Base-by-base conservation (phyloP, 1,284 basidiomycete genomes). In the Peniophora sp. region DNA sequence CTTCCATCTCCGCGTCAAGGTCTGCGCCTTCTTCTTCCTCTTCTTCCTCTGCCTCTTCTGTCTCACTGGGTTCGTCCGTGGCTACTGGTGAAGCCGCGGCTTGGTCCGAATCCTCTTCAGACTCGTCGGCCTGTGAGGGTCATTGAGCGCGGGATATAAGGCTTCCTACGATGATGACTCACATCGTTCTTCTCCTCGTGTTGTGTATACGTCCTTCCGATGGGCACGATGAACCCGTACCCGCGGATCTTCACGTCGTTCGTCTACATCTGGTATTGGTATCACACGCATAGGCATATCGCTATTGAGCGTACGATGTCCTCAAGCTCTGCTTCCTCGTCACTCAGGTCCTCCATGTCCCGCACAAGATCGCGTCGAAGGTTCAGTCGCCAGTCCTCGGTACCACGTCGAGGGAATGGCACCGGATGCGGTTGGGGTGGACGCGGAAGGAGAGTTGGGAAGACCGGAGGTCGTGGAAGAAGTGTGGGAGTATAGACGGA, bases 161-260 rank as follows among this genome's bases (percentile, higher is more conserved):
- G n/a, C 24, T 42, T 27, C 51, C 36, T 27, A 27, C 42, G 52
- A n/a, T n/a, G 23, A 14, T 36, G 24, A 68, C 80, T 52, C 52
- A 88, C 88, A 61, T 91, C 88, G 59, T 88, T 89, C 68, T 86
- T 88, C 66, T 91, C 88, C 61, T 91, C 88, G 55, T 83, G 76
- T 55, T 83, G 79, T 10, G 88, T 91, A 52, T 83, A 70, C 45
- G 74, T 73, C 43, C 79, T 76, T 5, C 88, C 88, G 47, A 89
- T 82, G 5, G 88, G 86, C 22, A 90, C 73, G 22, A 88, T 70
- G 62, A 79, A 88, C 51, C 65, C 72, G 54, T 74, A 82, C 10
- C 88, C 88, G 42, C 85, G 74, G 53, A 79, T 80, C 55, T 76
- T 77, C 22, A 88, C 77, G 46, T 70, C 69, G 15, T 71, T 57